These are phyloP conservation scores for Escovopsis weberi DNA, from an alignment of 2,329 filamentous ascomycete genomes.

Conservation along the genomic window DNA sequence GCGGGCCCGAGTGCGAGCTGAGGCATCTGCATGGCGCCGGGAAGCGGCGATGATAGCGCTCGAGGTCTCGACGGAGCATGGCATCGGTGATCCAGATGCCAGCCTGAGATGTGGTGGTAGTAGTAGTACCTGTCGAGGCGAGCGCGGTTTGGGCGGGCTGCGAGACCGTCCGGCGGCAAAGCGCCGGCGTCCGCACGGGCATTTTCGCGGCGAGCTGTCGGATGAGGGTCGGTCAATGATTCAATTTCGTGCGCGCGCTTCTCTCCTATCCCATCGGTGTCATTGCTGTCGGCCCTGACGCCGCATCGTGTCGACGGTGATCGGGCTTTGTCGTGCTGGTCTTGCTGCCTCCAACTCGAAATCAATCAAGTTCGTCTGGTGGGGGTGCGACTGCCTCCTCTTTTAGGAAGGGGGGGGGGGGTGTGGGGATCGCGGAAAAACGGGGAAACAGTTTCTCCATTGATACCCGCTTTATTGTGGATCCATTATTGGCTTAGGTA, in stretches of 20 bases:
- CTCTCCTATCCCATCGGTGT: background rate
- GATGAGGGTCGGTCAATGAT: background rate
- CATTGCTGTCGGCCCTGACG: background rate
- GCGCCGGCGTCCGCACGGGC: constrained; percentile 14
- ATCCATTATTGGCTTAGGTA: too few species aligned
- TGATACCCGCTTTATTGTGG: too few species aligned
- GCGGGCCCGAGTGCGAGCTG: constrained; percentile 34
- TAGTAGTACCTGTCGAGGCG: constrained; percentile 3
- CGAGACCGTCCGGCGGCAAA: constrained; percentile 12
- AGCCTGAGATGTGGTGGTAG: too few species aligned
- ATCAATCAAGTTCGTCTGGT: too few species aligned
- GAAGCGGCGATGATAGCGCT: constrained; percentile 14
- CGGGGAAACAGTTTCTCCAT: too few species aligned
- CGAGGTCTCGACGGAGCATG: constrained; percentile 18
- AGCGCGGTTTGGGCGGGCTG: constrained; percentile 5
- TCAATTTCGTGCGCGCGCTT: background rate
- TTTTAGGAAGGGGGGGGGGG: too few species aligned
- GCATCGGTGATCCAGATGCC: constrained; percentile 19
- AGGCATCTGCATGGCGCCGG: constrained; percentile 14
- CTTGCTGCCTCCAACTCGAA: too few species aligned
- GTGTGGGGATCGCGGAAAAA: too few species aligned
- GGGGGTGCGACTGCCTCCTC: too few species aligned
- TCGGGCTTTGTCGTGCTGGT: background rate
- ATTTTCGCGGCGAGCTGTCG: constrained; percentile 10
- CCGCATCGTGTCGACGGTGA: background rate